Base-by-base conservation (phyloP, 345 rosid species). In the Excoecaria cochinchinensis region DNA sequence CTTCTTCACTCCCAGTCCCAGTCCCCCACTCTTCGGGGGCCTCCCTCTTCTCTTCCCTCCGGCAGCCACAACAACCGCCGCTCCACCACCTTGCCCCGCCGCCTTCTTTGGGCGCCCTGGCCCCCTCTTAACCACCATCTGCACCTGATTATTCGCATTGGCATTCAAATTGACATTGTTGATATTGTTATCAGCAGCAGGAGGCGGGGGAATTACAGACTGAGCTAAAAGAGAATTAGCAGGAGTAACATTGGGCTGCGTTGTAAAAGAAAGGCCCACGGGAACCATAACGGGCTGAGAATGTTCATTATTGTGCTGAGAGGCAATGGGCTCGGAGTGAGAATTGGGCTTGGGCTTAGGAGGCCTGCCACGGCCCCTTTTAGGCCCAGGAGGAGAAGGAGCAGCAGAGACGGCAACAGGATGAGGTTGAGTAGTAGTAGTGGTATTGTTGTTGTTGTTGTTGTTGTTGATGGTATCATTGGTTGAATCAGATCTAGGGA, bases 291-390 rank as follows among this genome's bases (percentile, higher is more conserved):
- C 5, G 48, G 48, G 48, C 48, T 44, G 48, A 44, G 47, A 44
- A 44, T 44, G 5, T 44, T 6, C 0, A 44, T 6, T 61, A 25
- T 12, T 50, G 22, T 70, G 74, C 53, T 60, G 70, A 1, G 46
- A 46, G 21, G 21, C 10, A 21, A 25, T 50, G 8, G 38, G 19
- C 22, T 65, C 51, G 19, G 51, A 2, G 12, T 16, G 47, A 10
- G 67, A 67, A 52, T 74, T 74, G 21, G 81, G 59, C 66, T 81
- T 81, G 59, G 81, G 58, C 75, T 88, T 91, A 0, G 92, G 90
- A 12, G 97, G 97, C 55, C 97, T 86, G 19, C 94, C 94, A 3
- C 97, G 95, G 55, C 89, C 87, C 3, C 90, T 73, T 70, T 86
- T 91, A 38, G 69, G 75, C 75, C 84, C 86, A 75, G 78, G 21